Evolutionary conservation across 2,329 filamentous ascomycete genomes (phyloP), one percentile per base, ranked within the genome.

Genomic region (Fusarium scirpi): DNA sequence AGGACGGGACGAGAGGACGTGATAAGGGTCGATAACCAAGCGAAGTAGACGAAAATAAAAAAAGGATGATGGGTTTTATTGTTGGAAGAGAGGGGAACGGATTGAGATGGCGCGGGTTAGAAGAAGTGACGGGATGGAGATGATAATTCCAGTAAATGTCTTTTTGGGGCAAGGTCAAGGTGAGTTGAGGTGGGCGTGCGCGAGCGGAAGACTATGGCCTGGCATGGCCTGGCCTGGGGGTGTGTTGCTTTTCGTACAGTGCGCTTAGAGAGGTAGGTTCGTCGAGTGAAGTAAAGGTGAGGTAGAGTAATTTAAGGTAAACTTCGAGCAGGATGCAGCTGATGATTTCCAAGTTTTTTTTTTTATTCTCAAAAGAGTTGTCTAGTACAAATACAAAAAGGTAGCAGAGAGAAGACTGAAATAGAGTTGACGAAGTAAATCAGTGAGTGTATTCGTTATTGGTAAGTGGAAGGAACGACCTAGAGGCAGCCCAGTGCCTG

Each of bases 131-230:
- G 66, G 62, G 67, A 67, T 72, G 71, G 73, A 75, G 65, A 72
- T 74, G 71, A 74, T 75, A 73, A 71, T 70, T 71, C 25, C 34
- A 43, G 49, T 53, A 70, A 71, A 73, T 58, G 73, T 67, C 63
- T 74, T 69, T 65, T 74, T 76, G 72, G 74, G 74, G 74, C 74
- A 73, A 75, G 70, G 70, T 67, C 63, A 70, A 63, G 65, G 74
- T 74, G 72, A 72, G 70, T 70, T 73, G 72, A 72, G 70, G 71
- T 73, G 72, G 70, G 72, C 63, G 74, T 71, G 67, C 65, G 65
- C 63, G 65, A 24, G 24, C 24, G 34, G 49, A 22, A 53, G 34
- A 53, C 49, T 43, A 53, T 52, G 32, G 32, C 48, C 32, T 44
- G 41, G 44, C 44, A 47, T 53, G 32, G 73, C 47, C 32, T 41